Evolutionary conservation across 208 protist genomes (phyloP).

Genomic region (Phytomonas serpens): DNA sequence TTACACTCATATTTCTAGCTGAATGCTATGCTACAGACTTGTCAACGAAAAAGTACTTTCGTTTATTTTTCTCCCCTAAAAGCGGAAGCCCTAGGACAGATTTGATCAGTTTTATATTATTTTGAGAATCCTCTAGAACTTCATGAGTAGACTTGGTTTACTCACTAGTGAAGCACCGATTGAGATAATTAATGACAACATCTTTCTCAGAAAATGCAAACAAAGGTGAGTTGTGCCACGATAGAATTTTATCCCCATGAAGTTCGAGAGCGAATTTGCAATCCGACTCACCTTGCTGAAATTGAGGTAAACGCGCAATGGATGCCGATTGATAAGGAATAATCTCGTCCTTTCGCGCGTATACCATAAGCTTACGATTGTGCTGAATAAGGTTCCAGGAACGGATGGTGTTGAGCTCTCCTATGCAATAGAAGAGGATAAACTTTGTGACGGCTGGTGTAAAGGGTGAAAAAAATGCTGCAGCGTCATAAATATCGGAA

Average conservation of each 20-base stretch:
- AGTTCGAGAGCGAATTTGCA: conserved; percentile 31
- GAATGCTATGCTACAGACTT: neutral
- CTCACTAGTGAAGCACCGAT: neutral
- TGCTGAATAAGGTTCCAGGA: conserved; percentile 25
- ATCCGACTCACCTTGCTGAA: conserved; percentile 17
- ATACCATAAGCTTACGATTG: conserved; percentile 59
- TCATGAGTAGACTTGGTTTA: neutral
- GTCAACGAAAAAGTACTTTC: neutral
- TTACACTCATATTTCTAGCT: no score
- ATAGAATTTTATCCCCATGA: conserved; percentile 1
- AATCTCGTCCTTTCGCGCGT: conserved; percentile 56
- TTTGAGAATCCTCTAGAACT: neutral
- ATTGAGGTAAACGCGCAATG: conserved; percentile 34
- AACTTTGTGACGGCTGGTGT: conserved; percentile 28
- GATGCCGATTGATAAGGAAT: conserved; percentile 42
- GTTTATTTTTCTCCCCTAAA: neutral
- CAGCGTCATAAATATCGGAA: conserved; percentile 63
- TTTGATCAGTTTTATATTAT: neutral
- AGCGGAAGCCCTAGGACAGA: neutral
- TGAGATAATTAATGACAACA: conserved; percentile 6
- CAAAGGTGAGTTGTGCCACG: conserved; percentile 27
- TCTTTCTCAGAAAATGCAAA: conserved; percentile 15
- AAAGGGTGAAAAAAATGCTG: conserved; percentile 50
- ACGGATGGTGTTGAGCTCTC: conserved; percentile 46
- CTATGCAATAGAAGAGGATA: conserved; percentile 19